Percentiles rank a stretch among this genome's conserved stretches.
phyloP scores from a whole-genome alignment of 2,329 filamentous ascomycete species.

The Aspergillus jensenii region DNA sequence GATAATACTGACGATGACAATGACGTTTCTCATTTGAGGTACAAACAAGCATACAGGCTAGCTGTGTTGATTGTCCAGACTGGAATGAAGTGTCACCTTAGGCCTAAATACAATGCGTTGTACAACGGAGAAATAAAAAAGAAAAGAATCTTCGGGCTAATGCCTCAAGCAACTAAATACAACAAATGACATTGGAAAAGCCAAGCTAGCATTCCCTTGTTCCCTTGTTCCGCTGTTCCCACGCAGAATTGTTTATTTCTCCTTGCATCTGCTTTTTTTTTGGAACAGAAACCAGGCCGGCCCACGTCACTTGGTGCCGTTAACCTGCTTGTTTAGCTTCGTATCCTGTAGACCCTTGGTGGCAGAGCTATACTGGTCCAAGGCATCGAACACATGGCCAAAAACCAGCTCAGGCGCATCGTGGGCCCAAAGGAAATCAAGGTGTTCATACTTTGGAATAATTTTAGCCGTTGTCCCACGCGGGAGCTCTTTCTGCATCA shows the following conservation, averaged over 20 bases:
- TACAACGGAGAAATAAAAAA: neutral
- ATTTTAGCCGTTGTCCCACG: slow-evolving; percentile 80
- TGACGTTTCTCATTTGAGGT: neutral
- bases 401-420: slow-evolving; percentile 85
- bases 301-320: slow-evolving; percentile 12
- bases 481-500: slow-evolving; percentile 88
- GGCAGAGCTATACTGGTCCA: slow-evolving; percentile 61
- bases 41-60: neutral
- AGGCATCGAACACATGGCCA: slow-evolving; percentile 83
- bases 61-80: neutral
- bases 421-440: slow-evolving; percentile 92
- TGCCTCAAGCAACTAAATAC: neutral
- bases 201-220: neutral
- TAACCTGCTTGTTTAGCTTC: slow-evolving; percentile 5
- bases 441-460: slow-evolving; percentile 90
- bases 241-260: slow-evolving; percentile 1
- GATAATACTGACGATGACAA: neutral
- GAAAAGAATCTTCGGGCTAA: neutral
- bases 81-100: neutral
- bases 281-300: neutral
- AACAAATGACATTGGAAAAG: neutral
- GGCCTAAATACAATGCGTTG: slow-evolving; percentile 7
- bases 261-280: neutral
- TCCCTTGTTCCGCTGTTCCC: neutral
- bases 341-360: neutral